A percentile compares a stretch with the other conserved stretches of the same genome.
These are phyloP conservation scores for Colletotrichum somersetense DNA, from an alignment of 2,329 filamentous ascomycete species.

Conservation along the genomic window DNA sequence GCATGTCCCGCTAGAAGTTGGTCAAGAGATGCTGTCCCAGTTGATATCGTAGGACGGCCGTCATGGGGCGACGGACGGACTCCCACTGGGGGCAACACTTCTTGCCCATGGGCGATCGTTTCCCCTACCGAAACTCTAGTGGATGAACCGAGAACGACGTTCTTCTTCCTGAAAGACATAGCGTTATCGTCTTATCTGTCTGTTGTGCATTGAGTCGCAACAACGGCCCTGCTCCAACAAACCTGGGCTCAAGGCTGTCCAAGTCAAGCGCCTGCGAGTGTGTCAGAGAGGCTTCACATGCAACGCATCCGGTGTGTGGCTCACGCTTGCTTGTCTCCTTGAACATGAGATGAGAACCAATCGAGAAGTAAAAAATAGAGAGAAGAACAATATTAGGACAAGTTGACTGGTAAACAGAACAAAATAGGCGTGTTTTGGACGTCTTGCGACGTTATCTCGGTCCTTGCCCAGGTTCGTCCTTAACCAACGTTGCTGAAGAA, in stretches of 20 bases:
- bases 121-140: constrained; percentile 43
- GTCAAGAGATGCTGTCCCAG: constrained; percentile 88
- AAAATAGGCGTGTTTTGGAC: not conserved
- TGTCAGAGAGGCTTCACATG: not conserved
- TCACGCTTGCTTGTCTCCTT: not conserved
- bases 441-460: not conserved
- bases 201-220: not conserved
- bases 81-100: constrained; percentile 58
- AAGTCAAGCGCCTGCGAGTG: not conserved
- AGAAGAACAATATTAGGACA: not conserved
- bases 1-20: constrained; percentile 86
- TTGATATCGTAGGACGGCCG: constrained; percentile 89
- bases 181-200: not conserved
- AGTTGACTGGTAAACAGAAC: not conserved
- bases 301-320: not conserved
- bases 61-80: constrained; percentile 90
- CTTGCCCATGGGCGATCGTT: constrained; percentile 45
- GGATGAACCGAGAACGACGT: constrained; percentile 61
- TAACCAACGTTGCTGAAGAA: constrained; percentile 44
- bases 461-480: constrained; percentile 5
- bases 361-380: too few relatives aligned
- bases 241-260: not conserved
- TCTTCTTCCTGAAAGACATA: constrained; percentile 72
- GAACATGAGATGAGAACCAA: not conserved
- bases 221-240: not conserved